Evolutionary conservation across 148 eudicot genomes (phyloP).

Genomic region (Selenicereus undatus): DNA sequence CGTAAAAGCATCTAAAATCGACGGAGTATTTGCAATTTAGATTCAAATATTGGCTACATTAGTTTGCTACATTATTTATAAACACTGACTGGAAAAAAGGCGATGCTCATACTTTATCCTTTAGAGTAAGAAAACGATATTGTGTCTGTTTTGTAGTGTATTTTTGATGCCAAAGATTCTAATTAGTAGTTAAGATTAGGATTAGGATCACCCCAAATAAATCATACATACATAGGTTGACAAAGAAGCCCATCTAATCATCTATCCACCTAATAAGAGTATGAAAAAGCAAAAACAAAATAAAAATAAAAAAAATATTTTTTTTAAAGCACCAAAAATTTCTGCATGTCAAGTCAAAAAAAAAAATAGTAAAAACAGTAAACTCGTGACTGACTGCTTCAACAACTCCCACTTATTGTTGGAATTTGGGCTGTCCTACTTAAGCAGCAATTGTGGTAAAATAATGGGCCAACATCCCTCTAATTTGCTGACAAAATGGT

Average conservation of each 20-base stretch:
- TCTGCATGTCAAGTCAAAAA: background rate
- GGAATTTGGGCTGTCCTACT: slow-evolving; percentile 1
- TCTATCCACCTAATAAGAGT: background rate
- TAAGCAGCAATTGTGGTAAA: background rate
- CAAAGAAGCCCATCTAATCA: background rate
- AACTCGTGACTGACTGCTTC: background rate
- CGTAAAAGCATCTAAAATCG: background rate
- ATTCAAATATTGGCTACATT: background rate
- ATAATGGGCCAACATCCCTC: background rate
- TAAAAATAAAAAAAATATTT: no score
- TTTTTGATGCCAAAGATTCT: background rate
- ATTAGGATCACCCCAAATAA: background rate
- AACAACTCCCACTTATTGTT: background rate
- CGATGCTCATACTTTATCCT: background rate
- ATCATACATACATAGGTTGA: slow-evolving; percentile 6
- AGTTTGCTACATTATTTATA: no score
- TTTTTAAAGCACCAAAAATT: no score
- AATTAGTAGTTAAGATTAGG: no score
- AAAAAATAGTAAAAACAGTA: background rate
- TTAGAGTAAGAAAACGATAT: background rate
- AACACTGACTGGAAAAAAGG: no score
- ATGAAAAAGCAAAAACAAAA: background rate
- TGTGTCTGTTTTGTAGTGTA: background rate
- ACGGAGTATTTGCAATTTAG: no score
- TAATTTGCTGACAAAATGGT: background rate